Conservation (phyloP, 1,284 basidiomycete species). For the Cystobasidiaceae sp. region DNA sequence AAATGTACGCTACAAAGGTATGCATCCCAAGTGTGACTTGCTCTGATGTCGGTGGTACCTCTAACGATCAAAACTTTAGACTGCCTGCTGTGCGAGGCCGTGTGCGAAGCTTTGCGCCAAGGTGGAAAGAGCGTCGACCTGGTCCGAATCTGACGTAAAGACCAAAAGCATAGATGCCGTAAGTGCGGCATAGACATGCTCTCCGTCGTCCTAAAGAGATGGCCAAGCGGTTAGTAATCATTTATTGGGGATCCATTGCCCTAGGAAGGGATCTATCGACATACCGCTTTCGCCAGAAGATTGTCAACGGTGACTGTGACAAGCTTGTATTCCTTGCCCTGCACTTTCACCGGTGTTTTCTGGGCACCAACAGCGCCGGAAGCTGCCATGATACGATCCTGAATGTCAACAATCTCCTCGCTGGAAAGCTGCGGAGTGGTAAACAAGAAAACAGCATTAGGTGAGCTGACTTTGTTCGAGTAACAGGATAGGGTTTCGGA, state of each 20-base stretch:
- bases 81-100: conserved; percentile 23
- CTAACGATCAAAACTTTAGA: background rate
- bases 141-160: conserved; percentile 12
- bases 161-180: conserved; percentile 17
- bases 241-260: background rate
- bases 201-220: background rate
- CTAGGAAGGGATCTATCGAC: background rate
- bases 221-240: background rate
- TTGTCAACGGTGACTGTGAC: background rate
- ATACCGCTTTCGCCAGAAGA: conserved; percentile 4
- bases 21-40: no score
- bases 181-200: conserved; percentile 7
- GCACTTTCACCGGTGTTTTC: conserved; percentile 12
- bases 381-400: background rate
- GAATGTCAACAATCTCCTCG: conserved; percentile 13
- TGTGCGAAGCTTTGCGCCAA: conserved; percentile 14
- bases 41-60: no score
- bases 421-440: conserved; percentile 5
- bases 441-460: background rate
- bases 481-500: no score
- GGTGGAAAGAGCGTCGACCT: conserved; percentile 18
- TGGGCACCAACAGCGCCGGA: background rate
- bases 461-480: no score
- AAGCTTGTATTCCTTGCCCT: conserved; percentile 14
- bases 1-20: no score